A percentile compares a stretch with the other conserved stretches of the same genome.
Evolutionary conservation across 768 basidiomycete genomes (phyloP).

Genomic region (Leccinum broughii): DNA sequence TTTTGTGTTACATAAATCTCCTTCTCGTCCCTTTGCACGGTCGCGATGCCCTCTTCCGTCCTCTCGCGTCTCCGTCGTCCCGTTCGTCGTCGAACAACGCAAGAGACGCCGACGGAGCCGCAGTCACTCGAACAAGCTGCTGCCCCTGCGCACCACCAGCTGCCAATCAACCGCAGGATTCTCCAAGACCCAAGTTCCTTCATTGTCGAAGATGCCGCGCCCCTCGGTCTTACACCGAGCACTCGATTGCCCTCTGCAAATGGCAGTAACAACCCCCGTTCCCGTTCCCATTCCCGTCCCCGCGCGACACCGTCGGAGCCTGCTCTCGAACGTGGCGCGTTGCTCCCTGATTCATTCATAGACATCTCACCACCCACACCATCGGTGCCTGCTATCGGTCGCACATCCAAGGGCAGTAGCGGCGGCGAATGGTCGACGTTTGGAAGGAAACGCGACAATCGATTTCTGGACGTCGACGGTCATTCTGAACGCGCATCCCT

Average conservation of each 20-base stretch:
- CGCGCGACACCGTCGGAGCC: slow-evolving; percentile 4
- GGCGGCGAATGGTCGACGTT: slow-evolving; percentile 39
- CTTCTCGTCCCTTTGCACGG: not conserved
- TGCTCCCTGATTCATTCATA: slow-evolving; percentile 1
- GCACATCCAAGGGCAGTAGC: slow-evolving; percentile 20
- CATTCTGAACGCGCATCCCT: slow-evolving; percentile 14
- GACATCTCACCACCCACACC: slow-evolving; percentile 16
- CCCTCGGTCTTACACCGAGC: slow-evolving; percentile 31
- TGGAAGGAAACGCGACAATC: slow-evolving; percentile 28
- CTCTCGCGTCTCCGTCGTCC: slow-evolving; percentile 35
- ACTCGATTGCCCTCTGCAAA: slow-evolving; percentile 20
- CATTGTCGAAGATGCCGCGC: slow-evolving; percentile 14
- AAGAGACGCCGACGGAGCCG: slow-evolving; percentile 2
- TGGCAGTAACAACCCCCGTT: slow-evolving; percentile 4
- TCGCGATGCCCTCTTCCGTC: slow-evolving; percentile 28
- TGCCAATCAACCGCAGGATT: slow-evolving; percentile 29
- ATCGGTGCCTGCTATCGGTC: slow-evolving; percentile 14
- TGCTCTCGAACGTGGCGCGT: slow-evolving; percentile 1
- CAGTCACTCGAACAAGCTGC: not conserved
- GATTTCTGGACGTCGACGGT: slow-evolving; percentile 13
- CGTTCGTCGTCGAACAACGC: slow-evolving; percentile 23
- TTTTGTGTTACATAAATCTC: not conserved
- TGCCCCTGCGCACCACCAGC: not conserved
- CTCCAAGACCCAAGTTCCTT: slow-evolving; percentile 33
- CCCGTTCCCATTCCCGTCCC: slow-evolving; percentile 9